These are phyloP conservation scores for Choanephora cucurbitarum DNA, from an alignment of 371 early-diverging fungal species.

Conservation along the genomic window DNA sequence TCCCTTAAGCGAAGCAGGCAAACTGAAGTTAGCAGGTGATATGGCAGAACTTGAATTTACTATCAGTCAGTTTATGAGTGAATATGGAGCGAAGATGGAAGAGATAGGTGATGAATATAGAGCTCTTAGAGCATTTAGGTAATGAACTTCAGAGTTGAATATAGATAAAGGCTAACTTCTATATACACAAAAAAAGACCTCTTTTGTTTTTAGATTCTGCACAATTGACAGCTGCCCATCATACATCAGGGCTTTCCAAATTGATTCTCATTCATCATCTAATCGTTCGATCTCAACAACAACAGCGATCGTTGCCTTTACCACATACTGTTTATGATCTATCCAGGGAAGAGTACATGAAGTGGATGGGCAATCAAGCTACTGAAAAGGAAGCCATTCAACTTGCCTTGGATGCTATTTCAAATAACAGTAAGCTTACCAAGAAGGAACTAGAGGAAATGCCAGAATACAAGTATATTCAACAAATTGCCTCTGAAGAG, in stretches of 20 bases:
- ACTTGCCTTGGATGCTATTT: constrained; percentile 35
- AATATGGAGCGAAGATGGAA: constrained; percentile 56
- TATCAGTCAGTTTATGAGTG: constrained; percentile 54
- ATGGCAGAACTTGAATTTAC: constrained; percentile 75
- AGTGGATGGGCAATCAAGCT: constrained; percentile 59
- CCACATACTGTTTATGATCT: constrained; percentile 56
- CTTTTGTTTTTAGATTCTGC: constrained; percentile 61
- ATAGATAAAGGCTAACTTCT: constrained; percentile 1
- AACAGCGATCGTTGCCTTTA: constrained; percentile 46
- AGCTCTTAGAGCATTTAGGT: constrained; percentile 62
- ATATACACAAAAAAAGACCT: constrained; percentile 24
- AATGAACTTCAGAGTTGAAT: constrained; percentile 2
- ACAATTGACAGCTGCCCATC: constrained; percentile 54
- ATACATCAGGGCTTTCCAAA: constrained; percentile 49
- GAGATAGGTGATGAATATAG: constrained; percentile 58
- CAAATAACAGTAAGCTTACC: constrained; percentile 30
- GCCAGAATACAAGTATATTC: constrained; percentile 36
- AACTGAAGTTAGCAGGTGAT: constrained; percentile 65
- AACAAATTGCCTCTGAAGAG: constrained; percentile 26
- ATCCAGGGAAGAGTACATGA: constrained; percentile 61
- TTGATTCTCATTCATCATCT: constrained; percentile 60
- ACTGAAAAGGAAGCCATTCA: constrained; percentile 45
- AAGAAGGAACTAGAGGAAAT: constrained; percentile 27
- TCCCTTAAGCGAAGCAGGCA: constrained; percentile 63
- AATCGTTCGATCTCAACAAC: constrained; percentile 55